Conservation (phyloP, 2,329 filamentous ascomycete species). For the Stagonosporopsis cucurbitacearum region DNA sequence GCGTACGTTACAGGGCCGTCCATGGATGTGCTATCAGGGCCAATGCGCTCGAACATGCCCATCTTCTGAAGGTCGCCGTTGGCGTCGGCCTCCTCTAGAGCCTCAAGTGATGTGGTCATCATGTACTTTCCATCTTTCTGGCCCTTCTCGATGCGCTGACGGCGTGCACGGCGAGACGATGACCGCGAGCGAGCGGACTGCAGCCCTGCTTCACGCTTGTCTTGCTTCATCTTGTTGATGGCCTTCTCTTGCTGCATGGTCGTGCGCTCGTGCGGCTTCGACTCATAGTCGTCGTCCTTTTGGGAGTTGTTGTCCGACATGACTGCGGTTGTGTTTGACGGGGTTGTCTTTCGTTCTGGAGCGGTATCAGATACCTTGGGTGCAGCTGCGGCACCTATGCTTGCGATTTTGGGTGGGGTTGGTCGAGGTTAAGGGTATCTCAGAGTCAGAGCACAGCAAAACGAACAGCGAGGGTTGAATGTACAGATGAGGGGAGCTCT, state of each 20-base stretch:
- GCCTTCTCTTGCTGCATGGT: constrained; percentile 56
- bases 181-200: constrained; percentile 56
- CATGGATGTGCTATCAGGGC: constrained; percentile 63
- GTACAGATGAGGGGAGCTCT: constrained; percentile 16
- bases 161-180: constrained; percentile 55
- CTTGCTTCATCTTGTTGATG: constrained; percentile 50
- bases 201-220: constrained; percentile 46
- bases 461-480: constrained; percentile 16
- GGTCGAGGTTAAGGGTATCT: constrained; percentile 6
- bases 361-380: constrained; percentile 8
- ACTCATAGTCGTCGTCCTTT: constrained; percentile 32
- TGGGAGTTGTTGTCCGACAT: constrained; percentile 40
- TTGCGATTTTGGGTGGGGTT: constrained; percentile 7
- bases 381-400: constrained; percentile 16
- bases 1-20: constrained; percentile 63
- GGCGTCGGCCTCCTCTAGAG: constrained; percentile 59
- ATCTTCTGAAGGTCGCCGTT: constrained; percentile 57
- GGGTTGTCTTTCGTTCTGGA: constrained; percentile 9
- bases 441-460: background rate
- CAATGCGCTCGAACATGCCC: constrained; percentile 62
- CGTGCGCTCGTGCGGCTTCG: constrained; percentile 50
- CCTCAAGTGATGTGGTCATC: constrained; percentile 57
- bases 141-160: constrained; percentile 54
- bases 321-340: constrained; percentile 11
- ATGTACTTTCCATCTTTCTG: constrained; percentile 59